Conservation (phyloP, 2,329 filamentous ascomycete species). For the Fusarium austroafricanum region DNA sequence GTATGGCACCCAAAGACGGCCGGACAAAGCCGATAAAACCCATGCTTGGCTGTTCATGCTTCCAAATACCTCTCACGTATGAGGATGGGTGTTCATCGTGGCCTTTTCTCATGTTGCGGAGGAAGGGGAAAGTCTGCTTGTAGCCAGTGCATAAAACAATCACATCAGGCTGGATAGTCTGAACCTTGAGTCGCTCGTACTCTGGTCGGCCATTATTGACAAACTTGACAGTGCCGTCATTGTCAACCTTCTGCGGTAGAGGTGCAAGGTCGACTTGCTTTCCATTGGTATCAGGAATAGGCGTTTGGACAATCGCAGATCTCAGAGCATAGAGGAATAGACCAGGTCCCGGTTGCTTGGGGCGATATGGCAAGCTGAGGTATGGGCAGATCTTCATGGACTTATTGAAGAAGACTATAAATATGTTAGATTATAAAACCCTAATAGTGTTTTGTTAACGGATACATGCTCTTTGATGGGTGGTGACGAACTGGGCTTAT, state of each 20-base stretch:
- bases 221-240: neutral
- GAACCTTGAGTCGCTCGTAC: neutral
- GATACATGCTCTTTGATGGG: neutral
- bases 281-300: neutral
- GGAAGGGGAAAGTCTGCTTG: neutral
- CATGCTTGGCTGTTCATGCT: accelerated
- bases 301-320: conserved; percentile 2
- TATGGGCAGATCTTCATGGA: conserved; percentile 4
- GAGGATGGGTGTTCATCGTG: neutral
- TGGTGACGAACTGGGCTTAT: neutral
- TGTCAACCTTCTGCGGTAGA: neutral
- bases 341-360: neutral
- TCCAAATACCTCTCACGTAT: neutral
- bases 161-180: neutral
- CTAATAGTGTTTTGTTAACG: too few species aligned
- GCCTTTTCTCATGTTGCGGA: neutral
- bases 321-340: too few species aligned
- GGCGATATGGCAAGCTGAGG: neutral
- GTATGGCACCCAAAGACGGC: neutral
- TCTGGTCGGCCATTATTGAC: neutral
- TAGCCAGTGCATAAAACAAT: neutral
- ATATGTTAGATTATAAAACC: neutral
- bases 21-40: neutral
- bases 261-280: neutral
- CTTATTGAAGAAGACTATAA: conserved; percentile 3